Evolutionary conservation across 352 stramenopile genomes (phyloP), one percentile per base, ranked within the genome.

Genomic region (Phytophthora sp.): DNA sequence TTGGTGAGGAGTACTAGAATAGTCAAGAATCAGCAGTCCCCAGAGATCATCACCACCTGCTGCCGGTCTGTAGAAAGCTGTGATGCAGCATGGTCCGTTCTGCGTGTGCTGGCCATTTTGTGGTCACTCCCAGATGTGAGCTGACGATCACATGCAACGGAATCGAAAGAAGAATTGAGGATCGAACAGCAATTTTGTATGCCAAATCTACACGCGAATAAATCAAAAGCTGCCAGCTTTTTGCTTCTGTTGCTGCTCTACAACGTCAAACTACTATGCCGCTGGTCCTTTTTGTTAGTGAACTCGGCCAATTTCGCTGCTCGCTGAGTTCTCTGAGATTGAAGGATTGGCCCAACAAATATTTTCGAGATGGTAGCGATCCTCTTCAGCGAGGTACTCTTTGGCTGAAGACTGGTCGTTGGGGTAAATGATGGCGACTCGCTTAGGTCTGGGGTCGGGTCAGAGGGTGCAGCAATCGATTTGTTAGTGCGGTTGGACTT

Each of bases 1-100:
- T 89, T 27, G 92, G 89, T 35, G 87, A 95, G 51, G 86, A 95
- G 69, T 94, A 94, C 77, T 92, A 95, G 68, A 52, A 50, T n/a
- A n/a, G 31, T 32, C 4, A 45, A 45, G 38, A 28, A 27, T 45
- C 38, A 13, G 21, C 32, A 15, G 17, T 24, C 38, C 32, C 35
- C 26, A 63, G 34, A 50, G 7, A 57, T 43, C 43, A 56, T 54
- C 44, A 50, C 13, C 15, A 53, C 32, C 21, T 44, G 37, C 46
- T 74, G 41, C 41, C 34, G 46, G 28, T 66, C 53, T 58, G 35
- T 60, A 62, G 54, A 60, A n/a, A n/a, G 52, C 60, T 54, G 20
- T 46, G 48, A 61, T 30, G 30, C 41, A 62, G 21, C 26, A 41
- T 54, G 20, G 37, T 54, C 13, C 31, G 27, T 66, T 57, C 56